Evolutionary conservation across 257 asterid genomes (phyloP), one percentile per base, ranked within the genome.

Genomic region (Nicotiana sylvestris): DNA sequence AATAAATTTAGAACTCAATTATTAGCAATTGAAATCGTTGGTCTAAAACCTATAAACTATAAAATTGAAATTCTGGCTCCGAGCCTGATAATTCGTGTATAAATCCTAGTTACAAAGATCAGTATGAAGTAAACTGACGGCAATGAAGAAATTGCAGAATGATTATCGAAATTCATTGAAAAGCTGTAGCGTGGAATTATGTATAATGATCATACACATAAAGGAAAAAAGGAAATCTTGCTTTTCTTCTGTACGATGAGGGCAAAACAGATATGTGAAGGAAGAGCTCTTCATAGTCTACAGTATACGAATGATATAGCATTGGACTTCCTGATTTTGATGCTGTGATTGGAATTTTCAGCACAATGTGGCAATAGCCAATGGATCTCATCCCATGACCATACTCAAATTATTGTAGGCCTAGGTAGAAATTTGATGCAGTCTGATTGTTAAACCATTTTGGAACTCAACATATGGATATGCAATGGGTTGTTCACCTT

Each of bases 391-490:
- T 53, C 17, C 17, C 6, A 53, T 12, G 17, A 12, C 57, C 18
- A 53, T 0, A 53, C 16, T 15, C 6, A 12, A 53, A 53, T 10
- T 51, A 53, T 53, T 15, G 58, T 4, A 51, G 57, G 61, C 39
- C 60, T 72, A 72, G 27, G n/a, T 72, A 46, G 64, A 76, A 51
- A 49, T 76, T 76, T 76, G 35, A 21, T 86, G 74, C 69, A 90
- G 77, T 43, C 82, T 87, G 72, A 93, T 66, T 81, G 66, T 88
- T 55, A 93, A 81, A 32, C 90, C 96, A 37, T 74, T 88, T 56
- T 66, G 82, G 67, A 93, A 93, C 81, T 91, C 97, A 55, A 93
- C 96, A 58, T 91, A 91, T 18, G 97, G 97, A 88, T 90, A 86
- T 32, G 97, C 96, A 13, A 91, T 77, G 4, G 96, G 91, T 17